Evolutionary conservation across 2,329 filamentous ascomycete genomes (phyloP), one percentile per base, ranked within the genome.

Genomic region (Cordyceps farinosa): DNA sequence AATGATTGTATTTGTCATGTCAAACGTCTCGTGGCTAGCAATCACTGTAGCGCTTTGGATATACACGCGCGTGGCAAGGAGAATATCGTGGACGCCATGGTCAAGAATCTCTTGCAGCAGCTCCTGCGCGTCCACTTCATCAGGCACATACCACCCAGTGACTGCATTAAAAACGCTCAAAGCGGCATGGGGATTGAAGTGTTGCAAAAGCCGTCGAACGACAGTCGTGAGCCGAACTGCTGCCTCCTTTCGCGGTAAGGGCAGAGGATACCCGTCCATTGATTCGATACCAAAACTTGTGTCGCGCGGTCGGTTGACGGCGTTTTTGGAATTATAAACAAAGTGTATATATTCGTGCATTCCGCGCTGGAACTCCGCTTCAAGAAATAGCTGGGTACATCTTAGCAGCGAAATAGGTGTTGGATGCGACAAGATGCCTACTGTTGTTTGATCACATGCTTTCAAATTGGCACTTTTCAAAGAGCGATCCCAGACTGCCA

Each of bases 351-450:
- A 58, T 2, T n/a, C 44, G 15, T 58, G 55, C 55, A 58, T 58
- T 8, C 55, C 55, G 15, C 55, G 55, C 15, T 58, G 55, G 44
- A 58, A 58, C 55, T 58, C 55, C 10, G 55, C 55, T 15, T 58
- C 55, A 11, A 58, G 55, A 29, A 48, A 36, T 15, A 58, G 30
- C 55, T 58, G 6, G 29, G 2, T 13, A 9, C 4, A 3, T 9
- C 29, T 55, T 42, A 55, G 52, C 22, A 30, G 11, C n/a, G 5
- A 30, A 22, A 40, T 47, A 1, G 17, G 22, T 11, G 1, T 8
- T 57, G 6, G 15, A 34, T 0, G 8, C 27, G 10, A 7, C 11
- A 17, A 38, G 10, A 58, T 17, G 3, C 22, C 8, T 29, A 58
- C 55, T 17, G 55, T 58, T 3, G 44, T 40, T 17, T 48, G 47